Percentiles rank a stretch among this genome's conserved stretches.
These are phyloP conservation scores for Leishmania lainsoni DNA, from an alignment of 208 protist species.

Conservation along the genomic window DNA sequence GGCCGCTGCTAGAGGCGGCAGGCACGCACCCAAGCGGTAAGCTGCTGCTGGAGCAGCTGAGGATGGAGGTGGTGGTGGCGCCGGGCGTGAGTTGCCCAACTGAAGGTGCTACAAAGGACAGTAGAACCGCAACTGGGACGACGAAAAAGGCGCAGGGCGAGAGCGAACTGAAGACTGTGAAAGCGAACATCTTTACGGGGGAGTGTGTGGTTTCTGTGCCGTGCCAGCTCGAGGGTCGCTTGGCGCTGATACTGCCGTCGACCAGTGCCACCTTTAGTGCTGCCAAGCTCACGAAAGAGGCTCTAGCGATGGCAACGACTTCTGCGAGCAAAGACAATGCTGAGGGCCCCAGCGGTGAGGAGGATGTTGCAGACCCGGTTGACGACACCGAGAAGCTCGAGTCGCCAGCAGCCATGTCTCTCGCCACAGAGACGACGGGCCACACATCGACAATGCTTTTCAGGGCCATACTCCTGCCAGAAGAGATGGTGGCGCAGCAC, in stretches of 20 bases:
- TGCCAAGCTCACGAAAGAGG: slow-evolving; percentile 12
- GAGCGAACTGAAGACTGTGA: slow-evolving; percentile 11
- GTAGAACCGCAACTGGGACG: neutral
- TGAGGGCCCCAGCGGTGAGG: neutral
- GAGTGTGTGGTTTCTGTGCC: slow-evolving; percentile 49
- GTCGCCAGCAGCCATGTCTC: neutral
- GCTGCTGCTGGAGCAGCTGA: slow-evolving; percentile 64
- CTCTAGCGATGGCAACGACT: slow-evolving; percentile 3
- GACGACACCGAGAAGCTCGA: slow-evolving; percentile 11
- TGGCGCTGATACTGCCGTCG: slow-evolving; percentile 30
- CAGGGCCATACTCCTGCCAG: slow-evolving; percentile 3
- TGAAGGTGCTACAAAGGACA: neutral
- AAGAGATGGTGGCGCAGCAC: slow-evolving; percentile 5
- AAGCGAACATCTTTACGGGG: slow-evolving; percentile 33
- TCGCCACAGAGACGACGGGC: slow-evolving; percentile 8
- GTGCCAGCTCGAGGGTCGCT: slow-evolving; percentile 37
- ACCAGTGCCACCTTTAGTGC: slow-evolving; percentile 7
- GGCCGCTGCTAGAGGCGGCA: slow-evolving; percentile 35
- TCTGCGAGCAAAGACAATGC: neutral
- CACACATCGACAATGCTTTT: slow-evolving; percentile 10
- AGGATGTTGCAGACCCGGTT: neutral
- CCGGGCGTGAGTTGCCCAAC: slow-evolving; percentile 24
- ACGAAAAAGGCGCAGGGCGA: slow-evolving; percentile 2
- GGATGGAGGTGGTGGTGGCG: slow-evolving; percentile 46
- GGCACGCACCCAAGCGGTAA: slow-evolving; percentile 39